Evolutionary conservation across 192 early-diverging fungal species (phyloP).

Genomic region (Gaertneriomyces sp.): DNA sequence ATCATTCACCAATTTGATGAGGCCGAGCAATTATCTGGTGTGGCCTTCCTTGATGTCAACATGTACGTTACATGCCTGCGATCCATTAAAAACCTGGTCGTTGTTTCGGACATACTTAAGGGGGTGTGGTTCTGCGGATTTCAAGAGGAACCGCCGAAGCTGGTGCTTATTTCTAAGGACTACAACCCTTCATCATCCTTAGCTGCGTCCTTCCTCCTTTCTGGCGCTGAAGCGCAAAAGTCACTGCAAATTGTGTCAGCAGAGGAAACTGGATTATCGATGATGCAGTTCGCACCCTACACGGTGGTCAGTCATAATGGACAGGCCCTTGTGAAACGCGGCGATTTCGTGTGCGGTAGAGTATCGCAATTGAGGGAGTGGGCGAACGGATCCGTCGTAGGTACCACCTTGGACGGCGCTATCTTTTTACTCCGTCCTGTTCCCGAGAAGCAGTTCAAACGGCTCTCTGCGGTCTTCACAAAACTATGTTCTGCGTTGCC

Average conservation of each 20-base stretch:
- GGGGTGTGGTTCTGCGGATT: slow-evolving; percentile 88
- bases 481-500: slow-evolving; percentile 78
- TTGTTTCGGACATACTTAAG: slow-evolving; percentile 83
- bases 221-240: slow-evolving; percentile 63
- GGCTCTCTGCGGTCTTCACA: slow-evolving; percentile 77
- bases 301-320: neutral
- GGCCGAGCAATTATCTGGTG: slow-evolving; percentile 65
- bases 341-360: neutral
- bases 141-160: slow-evolving; percentile 90
- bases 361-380: slow-evolving; percentile 13
- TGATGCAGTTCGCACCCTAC: slow-evolving; percentile 73
- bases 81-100: slow-evolving; percentile 82
- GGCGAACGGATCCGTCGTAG: slow-evolving; percentile 35
- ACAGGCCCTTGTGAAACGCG: neutral
- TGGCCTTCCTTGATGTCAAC: slow-evolving; percentile 93
- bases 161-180: slow-evolving; percentile 86
- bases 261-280: slow-evolving; percentile 82
- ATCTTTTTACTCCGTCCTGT: slow-evolving; percentile 69
- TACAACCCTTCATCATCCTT: slow-evolving; percentile 71
- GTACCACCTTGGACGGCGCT: slow-evolving; percentile 58
- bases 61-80: slow-evolving; percentile 79
- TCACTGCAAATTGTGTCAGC: slow-evolving; percentile 81
- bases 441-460: slow-evolving; percentile 89
- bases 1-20: slow-evolving; percentile 84
- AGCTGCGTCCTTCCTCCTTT: slow-evolving; percentile 75